Conservation (phyloP, 179 eudicot genomes). For the Drosera spatulata region DNA sequence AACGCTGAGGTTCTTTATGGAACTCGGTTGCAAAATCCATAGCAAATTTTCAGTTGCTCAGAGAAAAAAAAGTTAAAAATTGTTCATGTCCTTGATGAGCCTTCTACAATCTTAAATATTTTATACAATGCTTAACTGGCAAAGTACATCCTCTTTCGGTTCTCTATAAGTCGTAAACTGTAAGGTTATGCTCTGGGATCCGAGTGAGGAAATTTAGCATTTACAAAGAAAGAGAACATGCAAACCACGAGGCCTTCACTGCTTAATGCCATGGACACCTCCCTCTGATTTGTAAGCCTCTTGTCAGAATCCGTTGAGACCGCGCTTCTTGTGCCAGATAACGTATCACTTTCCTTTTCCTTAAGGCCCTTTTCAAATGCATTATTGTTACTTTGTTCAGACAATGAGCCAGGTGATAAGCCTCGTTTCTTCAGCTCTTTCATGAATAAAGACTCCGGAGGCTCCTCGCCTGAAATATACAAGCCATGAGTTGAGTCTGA, state of each 20-base stretch:
- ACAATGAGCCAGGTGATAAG: conserved; percentile 68
- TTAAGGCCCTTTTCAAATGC: conserved; percentile 41
- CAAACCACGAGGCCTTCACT: conserved; percentile 98
- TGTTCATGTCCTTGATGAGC: too few relatives aligned
- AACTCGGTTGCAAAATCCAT: too few relatives aligned
- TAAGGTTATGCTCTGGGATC: too few relatives aligned
- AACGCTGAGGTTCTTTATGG: too few relatives aligned
- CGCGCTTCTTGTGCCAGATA: conserved; percentile 44
- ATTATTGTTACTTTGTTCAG: conserved; percentile 61
- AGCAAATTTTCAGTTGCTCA: too few relatives aligned
- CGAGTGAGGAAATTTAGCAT: neutral
- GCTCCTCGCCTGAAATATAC: conserved; percentile 67
- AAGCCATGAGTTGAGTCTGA: too few relatives aligned
- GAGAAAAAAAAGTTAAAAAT: too few relatives aligned
- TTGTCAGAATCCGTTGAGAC: conserved; percentile 44
- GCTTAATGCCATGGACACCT: conserved; percentile 78
- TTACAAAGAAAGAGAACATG: neutral
- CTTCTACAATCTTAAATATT: too few relatives aligned
- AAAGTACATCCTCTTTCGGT: too few relatives aligned
- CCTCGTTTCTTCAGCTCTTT: conserved; percentile 84
- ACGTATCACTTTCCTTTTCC: conserved; percentile 49
- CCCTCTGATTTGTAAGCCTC: conserved; percentile 72
- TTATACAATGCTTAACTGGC: too few relatives aligned
- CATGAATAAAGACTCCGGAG: conserved; percentile 94
- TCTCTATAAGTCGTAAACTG: too few relatives aligned